A percentile compares a stretch with the other conserved stretches of the same genome.
These are phyloP conservation scores for Wallacemonas sp. DNA, from an alignment of 208 protist genomes.

Conservation along the genomic window DNA sequence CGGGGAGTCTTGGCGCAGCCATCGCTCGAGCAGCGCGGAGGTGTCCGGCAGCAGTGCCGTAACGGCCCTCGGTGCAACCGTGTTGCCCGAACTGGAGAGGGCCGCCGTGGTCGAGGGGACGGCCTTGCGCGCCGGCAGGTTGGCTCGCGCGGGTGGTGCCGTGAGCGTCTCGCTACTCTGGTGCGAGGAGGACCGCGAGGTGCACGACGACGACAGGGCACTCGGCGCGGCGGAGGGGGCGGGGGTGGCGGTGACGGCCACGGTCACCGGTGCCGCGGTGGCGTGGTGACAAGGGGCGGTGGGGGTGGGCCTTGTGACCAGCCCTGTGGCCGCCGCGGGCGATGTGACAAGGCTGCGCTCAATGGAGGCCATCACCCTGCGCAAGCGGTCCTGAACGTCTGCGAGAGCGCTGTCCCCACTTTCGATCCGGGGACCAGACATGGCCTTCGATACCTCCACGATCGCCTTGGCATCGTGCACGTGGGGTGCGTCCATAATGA, in stretches of 20 bases:
- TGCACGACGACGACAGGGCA: not conserved
- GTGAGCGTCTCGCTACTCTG: not conserved
- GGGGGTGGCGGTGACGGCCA: too few species aligned
- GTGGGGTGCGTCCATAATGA: not conserved
- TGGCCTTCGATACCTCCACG: constrained; percentile 1
- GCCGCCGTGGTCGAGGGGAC: too few species aligned
- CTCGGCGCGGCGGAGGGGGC: too few species aligned
- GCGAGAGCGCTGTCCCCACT: constrained; percentile 18
- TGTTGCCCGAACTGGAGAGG: too few species aligned
- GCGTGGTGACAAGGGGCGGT: not conserved
- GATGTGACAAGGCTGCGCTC: constrained; percentile 33
- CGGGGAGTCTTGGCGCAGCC: constrained; percentile 10
- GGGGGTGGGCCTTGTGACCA: not conserved
- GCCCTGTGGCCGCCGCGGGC: not conserved
- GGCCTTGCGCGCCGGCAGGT: too few species aligned
- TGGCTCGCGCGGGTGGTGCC: not conserved
- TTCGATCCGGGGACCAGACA: not conserved
- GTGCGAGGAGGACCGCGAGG: too few species aligned
- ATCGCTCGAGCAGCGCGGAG: constrained; percentile 8
- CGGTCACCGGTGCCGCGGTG: too few species aligned
- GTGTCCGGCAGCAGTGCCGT: constrained; percentile 3
- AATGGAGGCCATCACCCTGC: constrained; percentile 54
- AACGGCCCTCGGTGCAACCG: not conserved
- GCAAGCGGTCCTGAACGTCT: constrained; percentile 39
- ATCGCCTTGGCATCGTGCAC: not conserved